These are phyloP conservation scores for Aspergillus versicolor DNA, from an alignment of 2,329 filamentous ascomycete species.

Conservation along the genomic window DNA sequence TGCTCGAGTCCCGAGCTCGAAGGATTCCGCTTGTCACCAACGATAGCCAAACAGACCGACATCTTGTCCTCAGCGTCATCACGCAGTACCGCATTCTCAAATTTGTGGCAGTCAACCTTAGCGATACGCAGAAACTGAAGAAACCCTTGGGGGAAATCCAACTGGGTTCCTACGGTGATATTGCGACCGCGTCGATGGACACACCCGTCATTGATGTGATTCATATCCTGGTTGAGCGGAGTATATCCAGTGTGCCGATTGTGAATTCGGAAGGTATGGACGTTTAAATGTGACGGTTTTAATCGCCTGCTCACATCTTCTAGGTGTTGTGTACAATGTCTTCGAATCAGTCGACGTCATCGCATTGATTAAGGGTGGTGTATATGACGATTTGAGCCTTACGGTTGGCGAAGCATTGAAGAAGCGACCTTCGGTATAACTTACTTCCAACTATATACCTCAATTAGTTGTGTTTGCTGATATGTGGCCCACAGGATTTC, in stretches of 20 bases:
- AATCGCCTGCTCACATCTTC: background rate
- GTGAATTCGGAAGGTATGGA: conserved; percentile 68
- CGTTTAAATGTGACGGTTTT: background rate
- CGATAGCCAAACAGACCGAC: conserved; percentile 88
- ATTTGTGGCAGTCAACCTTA: conserved; percentile 94
- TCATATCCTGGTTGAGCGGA: conserved; percentile 85
- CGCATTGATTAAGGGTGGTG: conserved; percentile 87
- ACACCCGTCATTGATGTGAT: conserved; percentile 93
- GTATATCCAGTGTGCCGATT: conserved; percentile 93
- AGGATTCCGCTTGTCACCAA: conserved; percentile 91
- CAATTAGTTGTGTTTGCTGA: conserved; percentile 40
- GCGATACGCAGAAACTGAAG: conserved; percentile 82
- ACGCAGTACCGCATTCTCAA: conserved; percentile 98
- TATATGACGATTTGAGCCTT: conserved; percentile 84
- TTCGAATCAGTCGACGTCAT: conserved; percentile 99
- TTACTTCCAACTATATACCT: background rate
- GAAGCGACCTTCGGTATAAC: conserved; percentile 70
- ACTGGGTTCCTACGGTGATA: conserved; percentile 77
- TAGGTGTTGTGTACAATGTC: conserved; percentile 79
- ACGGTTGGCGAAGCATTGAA: conserved; percentile 86
- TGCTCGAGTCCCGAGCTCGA: conserved; percentile 89
- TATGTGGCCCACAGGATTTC: conserved; percentile 63
- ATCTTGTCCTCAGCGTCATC: conserved; percentile 93
- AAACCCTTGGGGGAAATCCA: conserved; percentile 82
- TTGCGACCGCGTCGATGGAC: conserved; percentile 83